A percentile compares a stretch with the other conserved stretches of the same genome.
phyloP scores from a whole-genome alignment of 768 basidiomycete species.

The Exsudoporus frostii region DNA sequence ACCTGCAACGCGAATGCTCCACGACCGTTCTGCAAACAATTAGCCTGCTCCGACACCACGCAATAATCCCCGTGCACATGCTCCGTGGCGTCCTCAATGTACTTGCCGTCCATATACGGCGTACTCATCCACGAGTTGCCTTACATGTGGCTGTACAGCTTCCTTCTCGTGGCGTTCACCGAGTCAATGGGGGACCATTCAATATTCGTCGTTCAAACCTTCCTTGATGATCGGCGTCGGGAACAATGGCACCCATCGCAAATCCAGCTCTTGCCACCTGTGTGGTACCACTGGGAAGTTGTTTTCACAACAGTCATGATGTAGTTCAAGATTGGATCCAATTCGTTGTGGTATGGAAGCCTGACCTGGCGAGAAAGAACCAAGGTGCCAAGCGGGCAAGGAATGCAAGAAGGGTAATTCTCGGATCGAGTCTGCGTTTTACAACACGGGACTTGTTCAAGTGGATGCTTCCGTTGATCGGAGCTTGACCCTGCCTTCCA shows the following conservation, averaged over 20 bases:
- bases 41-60: constrained; percentile 5
- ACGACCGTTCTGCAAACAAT: constrained; percentile 9
- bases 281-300: neutral
- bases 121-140: neutral
- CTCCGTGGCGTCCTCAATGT: constrained; percentile 10
- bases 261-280: neutral
- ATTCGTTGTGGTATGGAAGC: constrained; percentile 2
- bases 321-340: neutral
- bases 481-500: constrained; percentile 4
- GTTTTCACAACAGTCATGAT: neutral
- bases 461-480: constrained; percentile 8
- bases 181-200: neutral
- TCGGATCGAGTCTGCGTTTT: constrained; percentile 7
- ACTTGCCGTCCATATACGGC: neutral
- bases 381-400: neutral
- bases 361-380: neutral
- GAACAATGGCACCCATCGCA: neutral
- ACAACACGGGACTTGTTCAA: constrained; percentile 7
- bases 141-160: constrained; percentile 8
- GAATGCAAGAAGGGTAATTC: neutral
- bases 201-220: neutral
- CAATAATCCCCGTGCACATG: constrained; percentile 12
- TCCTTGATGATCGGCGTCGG: constrained; percentile 14
- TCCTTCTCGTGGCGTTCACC: constrained; percentile 11
- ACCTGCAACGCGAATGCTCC: constrained; percentile 22